phyloP scores from a whole-genome alignment of 1,284 basidiomycete species.

The Malassezia globosa region DNA sequence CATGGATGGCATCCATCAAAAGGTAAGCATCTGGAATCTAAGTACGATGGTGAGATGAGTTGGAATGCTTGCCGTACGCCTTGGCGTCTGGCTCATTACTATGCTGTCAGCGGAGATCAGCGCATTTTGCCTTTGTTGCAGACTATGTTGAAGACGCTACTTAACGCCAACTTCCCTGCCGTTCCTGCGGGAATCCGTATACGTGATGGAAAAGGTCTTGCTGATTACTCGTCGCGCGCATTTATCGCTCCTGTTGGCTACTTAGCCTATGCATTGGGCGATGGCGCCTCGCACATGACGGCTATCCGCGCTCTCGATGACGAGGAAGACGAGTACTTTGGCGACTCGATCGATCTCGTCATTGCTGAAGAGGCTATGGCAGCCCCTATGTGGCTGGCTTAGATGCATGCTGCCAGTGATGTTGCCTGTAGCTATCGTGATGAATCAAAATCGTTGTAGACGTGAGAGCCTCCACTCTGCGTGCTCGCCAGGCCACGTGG shows the following conservation, averaged over 20 bases:
- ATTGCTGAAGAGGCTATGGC: conserved; percentile 34
- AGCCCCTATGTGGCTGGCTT: conserved; percentile 24
- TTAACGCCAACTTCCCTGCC: conserved; percentile 21
- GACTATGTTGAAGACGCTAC: conserved; percentile 20
- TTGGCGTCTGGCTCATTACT: conserved; percentile 36
- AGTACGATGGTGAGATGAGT: conserved; percentile 31
- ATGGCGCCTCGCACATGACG: conserved; percentile 17
- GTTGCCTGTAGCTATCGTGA: not conserved
- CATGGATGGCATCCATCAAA: conserved; percentile 20
- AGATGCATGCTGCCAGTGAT: too few species aligned
- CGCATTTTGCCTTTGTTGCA: conserved; percentile 28
- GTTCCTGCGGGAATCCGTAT: conserved; percentile 30
- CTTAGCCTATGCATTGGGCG: conserved; percentile 30
- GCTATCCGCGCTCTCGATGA: conserved; percentile 22
- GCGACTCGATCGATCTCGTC: conserved; percentile 34
- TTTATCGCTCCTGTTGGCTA: conserved; percentile 36
- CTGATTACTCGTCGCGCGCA: conserved; percentile 30
- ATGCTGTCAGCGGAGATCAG: conserved; percentile 27
- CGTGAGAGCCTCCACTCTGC: too few species aligned
- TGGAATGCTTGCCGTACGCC: conserved; percentile 42
- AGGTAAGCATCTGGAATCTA: conserved; percentile 29
- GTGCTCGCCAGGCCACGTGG: not conserved
- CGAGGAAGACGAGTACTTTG: conserved; percentile 30
- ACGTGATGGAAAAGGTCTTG: conserved; percentile 18
- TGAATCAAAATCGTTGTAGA: too few species aligned